Evolutionary conservation across 2,329 filamentous ascomycete species (phyloP).

Genomic region (Nothomitra cinnamomea): DNA sequence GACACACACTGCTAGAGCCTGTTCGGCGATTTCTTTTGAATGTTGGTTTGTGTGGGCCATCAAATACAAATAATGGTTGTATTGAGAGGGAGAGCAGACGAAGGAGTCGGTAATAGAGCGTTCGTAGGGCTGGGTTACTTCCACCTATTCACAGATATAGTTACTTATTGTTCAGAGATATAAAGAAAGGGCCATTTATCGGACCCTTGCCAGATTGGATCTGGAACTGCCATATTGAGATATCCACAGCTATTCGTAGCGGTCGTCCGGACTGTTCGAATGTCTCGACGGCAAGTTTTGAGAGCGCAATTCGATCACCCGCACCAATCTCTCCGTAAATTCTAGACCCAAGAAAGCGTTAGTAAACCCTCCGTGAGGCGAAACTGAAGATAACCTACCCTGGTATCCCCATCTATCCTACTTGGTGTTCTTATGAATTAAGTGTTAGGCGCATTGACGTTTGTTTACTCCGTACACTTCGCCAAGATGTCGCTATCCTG

Average conservation of each 20-base stretch:
- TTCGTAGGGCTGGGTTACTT: slow-evolving; percentile 75
- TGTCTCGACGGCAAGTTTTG: slow-evolving; percentile 65
- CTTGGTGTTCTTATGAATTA: no score
- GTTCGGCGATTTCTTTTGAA: slow-evolving; percentile 70
- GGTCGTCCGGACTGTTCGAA: slow-evolving; percentile 54
- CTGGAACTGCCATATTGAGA: slow-evolving; percentile 96
- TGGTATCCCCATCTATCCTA: slow-evolving; percentile 2
- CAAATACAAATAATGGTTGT: slow-evolving; percentile 78
- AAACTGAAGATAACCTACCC: not conserved
- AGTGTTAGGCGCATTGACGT: no score
- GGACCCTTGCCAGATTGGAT: slow-evolving; percentile 61
- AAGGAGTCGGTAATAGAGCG: slow-evolving; percentile 79
- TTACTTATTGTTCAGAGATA: not conserved
- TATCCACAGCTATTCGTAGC: slow-evolving; percentile 77
- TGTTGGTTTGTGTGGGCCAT: slow-evolving; percentile 66
- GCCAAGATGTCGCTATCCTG: no score
- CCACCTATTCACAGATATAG: slow-evolving; percentile 39
- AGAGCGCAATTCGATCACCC: slow-evolving; percentile 62
- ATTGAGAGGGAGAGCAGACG: slow-evolving; percentile 62
- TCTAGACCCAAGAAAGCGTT: slow-evolving; percentile 26
- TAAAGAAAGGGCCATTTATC: not conserved
- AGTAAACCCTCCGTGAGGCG: not conserved
- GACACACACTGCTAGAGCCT: slow-evolving; percentile 42
- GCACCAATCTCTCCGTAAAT: slow-evolving; percentile 81
- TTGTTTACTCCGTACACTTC: no score